Evolutionary conservation across 2,329 filamentous ascomycete genomes (phyloP).

Genomic region (Aspergillus udagawae): DNA sequence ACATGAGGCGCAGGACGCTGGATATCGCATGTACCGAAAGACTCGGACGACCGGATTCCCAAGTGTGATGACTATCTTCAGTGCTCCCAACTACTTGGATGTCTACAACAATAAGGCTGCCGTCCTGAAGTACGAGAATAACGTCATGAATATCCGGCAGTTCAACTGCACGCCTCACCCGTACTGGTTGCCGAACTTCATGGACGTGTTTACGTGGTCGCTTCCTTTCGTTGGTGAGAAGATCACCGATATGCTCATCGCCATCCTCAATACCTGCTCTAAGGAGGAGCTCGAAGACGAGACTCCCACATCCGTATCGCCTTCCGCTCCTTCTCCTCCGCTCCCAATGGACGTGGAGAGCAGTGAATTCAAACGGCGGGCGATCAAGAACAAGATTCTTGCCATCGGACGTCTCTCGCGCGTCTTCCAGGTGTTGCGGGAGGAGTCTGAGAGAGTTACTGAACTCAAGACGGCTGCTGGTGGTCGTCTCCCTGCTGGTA

Average conservation of each 20-base stretch:
- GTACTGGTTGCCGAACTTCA: constrained; percentile 99
- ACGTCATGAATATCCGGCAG: constrained; percentile 99
- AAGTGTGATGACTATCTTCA: constrained; percentile 99
- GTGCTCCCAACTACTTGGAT: constrained; percentile 95
- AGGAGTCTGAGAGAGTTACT: constrained; percentile 94
- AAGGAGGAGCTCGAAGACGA: constrained; percentile 96
- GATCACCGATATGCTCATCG: constrained; percentile 98
- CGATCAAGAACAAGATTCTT: constrained; percentile 99
- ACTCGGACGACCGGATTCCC: constrained; percentile 97
- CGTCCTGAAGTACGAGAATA: constrained; percentile 98
- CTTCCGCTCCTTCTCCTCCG: constrained; percentile 70
- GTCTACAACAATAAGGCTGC: constrained; percentile 99
- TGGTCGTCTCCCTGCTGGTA: constrained; percentile 86
- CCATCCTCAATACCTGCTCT: constrained; percentile 97
- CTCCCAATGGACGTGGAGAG: constrained; percentile 71
- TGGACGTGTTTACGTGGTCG: constrained; percentile 99
- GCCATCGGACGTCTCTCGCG: constrained; percentile 94
- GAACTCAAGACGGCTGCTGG: constrained; percentile 96
- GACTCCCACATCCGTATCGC: constrained; percentile 67
- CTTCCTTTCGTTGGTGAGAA: constrained; percentile 98
- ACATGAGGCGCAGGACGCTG: constrained; percentile 96
- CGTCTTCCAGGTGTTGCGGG: constrained; percentile 96
- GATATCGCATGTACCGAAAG: constrained; percentile 99
- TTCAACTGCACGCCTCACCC: constrained; percentile 99
- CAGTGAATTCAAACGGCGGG: constrained; percentile 88